Evolutionary conservation across 306 rosid genomes (phyloP).

Genomic region (Cotoneaster glaucophyllus): DNA sequence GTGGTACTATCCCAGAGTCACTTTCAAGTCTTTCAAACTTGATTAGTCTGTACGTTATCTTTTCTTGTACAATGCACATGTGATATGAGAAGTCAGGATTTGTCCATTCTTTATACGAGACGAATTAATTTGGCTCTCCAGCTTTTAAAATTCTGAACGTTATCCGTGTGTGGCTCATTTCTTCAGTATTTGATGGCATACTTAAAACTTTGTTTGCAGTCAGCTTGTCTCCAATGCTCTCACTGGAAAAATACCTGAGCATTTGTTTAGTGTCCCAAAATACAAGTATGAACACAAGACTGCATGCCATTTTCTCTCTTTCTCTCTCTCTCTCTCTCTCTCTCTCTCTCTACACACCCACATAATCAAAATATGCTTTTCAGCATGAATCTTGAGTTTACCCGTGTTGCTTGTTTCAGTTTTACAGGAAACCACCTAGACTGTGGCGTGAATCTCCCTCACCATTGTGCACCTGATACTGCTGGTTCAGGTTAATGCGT

Average conservation of each 20-base stretch:
- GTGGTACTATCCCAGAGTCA: slow-evolving; percentile 77
- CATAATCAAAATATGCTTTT: neutral
- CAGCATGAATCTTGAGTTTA: neutral
- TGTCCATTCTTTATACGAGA: neutral
- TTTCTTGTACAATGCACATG: slow-evolving; percentile 17
- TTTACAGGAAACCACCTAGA: slow-evolving; percentile 76
- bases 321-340: neutral
- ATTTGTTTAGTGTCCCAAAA: slow-evolving; percentile 45
- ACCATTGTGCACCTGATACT: slow-evolving; percentile 44
- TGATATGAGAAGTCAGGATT: neutral
- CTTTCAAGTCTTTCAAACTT: slow-evolving; percentile 53
- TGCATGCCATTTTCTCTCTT: neutral
- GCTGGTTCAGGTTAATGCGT: slow-evolving; percentile 55
- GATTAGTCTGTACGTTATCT: slow-evolving; percentile 57
- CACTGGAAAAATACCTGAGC: slow-evolving; percentile 67
- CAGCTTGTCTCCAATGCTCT: slow-evolving; percentile 67
- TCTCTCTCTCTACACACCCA: neutral
- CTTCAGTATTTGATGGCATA: slow-evolving; percentile 28
- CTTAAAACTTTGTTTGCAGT: slow-evolving; percentile 52
- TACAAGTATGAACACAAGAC: slow-evolving; percentile 59
- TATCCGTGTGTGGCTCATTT: slow-evolving; percentile 6
- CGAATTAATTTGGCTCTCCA: neutral
- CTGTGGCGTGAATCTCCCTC: slow-evolving; percentile 49
- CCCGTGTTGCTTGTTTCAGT: slow-evolving; percentile 45
- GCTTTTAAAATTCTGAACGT: slow-evolving; percentile 16